Evolutionary conservation across 352 stramenopile species (phyloP).

Genomic region (Globisporangium nagaii): DNA sequence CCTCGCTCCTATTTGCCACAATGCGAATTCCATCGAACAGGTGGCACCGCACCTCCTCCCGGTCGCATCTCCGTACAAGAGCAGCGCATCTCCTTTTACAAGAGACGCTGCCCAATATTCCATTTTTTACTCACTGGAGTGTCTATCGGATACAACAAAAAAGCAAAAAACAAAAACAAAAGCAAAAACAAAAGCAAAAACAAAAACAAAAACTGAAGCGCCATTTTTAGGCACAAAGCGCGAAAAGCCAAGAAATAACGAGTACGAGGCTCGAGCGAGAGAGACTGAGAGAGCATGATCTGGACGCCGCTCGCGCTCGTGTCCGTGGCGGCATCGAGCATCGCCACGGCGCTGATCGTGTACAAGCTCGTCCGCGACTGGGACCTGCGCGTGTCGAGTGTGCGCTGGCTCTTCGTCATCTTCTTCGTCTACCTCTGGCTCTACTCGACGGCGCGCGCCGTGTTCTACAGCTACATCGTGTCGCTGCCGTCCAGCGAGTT

Average conservation of each 20-base stretch:
- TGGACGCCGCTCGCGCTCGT: constrained; percentile 24
- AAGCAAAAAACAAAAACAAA: too few relatives aligned
- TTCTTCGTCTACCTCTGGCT: constrained; percentile 35
- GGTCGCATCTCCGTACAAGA: too few relatives aligned
- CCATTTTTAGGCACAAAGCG: neutral
- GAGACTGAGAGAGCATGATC: constrained; percentile 19
- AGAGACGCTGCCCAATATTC: too few relatives aligned
- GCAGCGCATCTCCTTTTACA: too few relatives aligned
- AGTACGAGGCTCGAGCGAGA: neutral
- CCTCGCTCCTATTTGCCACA: too few relatives aligned
- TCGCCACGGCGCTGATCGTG: constrained; percentile 15
- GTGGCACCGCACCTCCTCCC: too few relatives aligned
- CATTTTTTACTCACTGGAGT: too few relatives aligned
- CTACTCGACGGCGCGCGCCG: constrained; percentile 12
- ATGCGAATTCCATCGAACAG: too few relatives aligned
- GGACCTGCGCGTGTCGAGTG: constrained; percentile 30
- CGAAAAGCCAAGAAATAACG: neutral
- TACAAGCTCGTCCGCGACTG: constrained; percentile 27
- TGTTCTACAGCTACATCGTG: constrained; percentile 19
- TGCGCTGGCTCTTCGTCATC: constrained; percentile 28
- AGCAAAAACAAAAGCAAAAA: too few relatives aligned
- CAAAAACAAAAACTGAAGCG: too few relatives aligned
- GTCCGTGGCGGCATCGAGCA: constrained; percentile 13
- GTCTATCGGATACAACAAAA: too few relatives aligned
- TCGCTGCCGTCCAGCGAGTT: constrained; percentile 25